Percentiles rank a stretch among this genome's conserved stretches.
phyloP scores from a whole-genome alignment of 495 filamentous ascomycete genomes.

The Venustampulla echinocandica region DNA sequence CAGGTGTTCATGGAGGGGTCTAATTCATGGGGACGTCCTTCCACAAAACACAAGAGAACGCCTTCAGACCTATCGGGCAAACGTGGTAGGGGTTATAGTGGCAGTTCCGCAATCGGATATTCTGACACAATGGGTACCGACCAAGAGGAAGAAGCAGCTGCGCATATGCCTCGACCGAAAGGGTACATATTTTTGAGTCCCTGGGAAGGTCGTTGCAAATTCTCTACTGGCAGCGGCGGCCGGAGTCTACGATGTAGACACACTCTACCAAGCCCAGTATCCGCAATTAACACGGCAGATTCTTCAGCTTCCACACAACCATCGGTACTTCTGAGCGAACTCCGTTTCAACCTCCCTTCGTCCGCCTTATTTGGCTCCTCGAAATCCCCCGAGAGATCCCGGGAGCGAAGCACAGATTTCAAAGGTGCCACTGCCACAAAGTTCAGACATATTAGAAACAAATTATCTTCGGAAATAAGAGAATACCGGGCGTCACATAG shows the following conservation, averaged over 20 bases:
- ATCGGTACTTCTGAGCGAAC: conserved; percentile 55
- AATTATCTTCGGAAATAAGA: conserved; percentile 11
- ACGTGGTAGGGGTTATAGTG: neutral
- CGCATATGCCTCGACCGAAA: conserved; percentile 5
- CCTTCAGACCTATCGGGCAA: conserved; percentile 14
- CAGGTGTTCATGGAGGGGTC: conserved; percentile 42
- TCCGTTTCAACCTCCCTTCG: conserved; percentile 78
- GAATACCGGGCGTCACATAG: conserved; percentile 12
- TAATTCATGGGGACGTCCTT: conserved; percentile 33
- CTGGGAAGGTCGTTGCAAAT: conserved; percentile 80
- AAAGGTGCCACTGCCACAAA: conserved; percentile 8
- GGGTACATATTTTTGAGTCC: conserved; percentile 66
- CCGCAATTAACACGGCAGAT: conserved; percentile 21
- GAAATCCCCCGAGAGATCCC: neutral
- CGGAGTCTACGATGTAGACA: conserved; percentile 73
- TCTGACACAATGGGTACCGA: neutral
- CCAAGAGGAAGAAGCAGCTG: neutral
- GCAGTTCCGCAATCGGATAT: neutral
- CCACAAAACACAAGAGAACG: conserved; percentile 20
- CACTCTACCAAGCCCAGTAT: conserved; percentile 32
- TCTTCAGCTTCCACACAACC: conserved; percentile 26
- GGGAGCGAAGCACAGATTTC: conserved; percentile 2
- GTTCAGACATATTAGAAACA: conserved; percentile 17
- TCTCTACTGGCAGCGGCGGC: conserved; percentile 64
- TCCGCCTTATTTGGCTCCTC: conserved; percentile 23